Conservation (phyloP, 1,284 basidiomycete species). For the Moesziomyces globuligerus region DNA sequence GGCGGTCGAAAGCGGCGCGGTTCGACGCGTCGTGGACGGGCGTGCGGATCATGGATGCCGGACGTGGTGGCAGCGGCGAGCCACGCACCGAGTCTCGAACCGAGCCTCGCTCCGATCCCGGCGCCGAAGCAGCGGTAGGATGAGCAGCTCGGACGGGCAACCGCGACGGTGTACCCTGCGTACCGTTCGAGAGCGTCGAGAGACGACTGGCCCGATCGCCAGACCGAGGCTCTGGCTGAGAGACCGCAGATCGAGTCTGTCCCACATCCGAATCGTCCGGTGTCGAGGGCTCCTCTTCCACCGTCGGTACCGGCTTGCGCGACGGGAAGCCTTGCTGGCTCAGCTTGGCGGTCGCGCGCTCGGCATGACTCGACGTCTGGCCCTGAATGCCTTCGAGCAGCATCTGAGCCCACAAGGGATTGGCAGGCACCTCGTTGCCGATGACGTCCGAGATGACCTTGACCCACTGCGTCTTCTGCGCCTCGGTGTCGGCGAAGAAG, state of each 20-base stretch:
- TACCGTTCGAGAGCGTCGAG: constrained; percentile 11
- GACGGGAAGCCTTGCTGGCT: constrained; percentile 29
- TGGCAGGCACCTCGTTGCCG: constrained; percentile 45
- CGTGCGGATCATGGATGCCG: constrained; percentile 34
- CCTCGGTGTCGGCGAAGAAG: constrained; percentile 91
- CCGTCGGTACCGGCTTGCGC: constrained; percentile 26
- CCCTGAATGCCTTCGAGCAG: constrained; percentile 26
- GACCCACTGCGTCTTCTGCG: constrained; percentile 86
- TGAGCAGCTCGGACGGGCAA: constrained; percentile 26
- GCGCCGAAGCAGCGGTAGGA: constrained; percentile 7
- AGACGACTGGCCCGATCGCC: constrained; percentile 19
- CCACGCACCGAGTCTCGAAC: constrained; percentile 24
- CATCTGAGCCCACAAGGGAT: constrained; percentile 60
- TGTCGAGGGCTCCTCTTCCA: constrained; percentile 29
- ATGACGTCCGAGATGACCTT: constrained; percentile 67
- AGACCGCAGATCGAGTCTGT: not conserved
- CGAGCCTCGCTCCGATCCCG: constrained; percentile 19
- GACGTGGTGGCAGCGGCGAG: constrained; percentile 15
- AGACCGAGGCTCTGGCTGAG: constrained; percentile 1
- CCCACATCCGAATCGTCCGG: constrained; percentile 6
- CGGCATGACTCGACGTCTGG: not conserved
- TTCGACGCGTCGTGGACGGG: constrained; percentile 35
- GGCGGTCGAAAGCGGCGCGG: constrained; percentile 42
- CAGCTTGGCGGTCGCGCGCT: constrained; percentile 12
- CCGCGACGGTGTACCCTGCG: constrained; percentile 24